phyloP scores from a whole-genome alignment of 805 yeast species.

The Tetrapisispora iriomotensis region DNA sequence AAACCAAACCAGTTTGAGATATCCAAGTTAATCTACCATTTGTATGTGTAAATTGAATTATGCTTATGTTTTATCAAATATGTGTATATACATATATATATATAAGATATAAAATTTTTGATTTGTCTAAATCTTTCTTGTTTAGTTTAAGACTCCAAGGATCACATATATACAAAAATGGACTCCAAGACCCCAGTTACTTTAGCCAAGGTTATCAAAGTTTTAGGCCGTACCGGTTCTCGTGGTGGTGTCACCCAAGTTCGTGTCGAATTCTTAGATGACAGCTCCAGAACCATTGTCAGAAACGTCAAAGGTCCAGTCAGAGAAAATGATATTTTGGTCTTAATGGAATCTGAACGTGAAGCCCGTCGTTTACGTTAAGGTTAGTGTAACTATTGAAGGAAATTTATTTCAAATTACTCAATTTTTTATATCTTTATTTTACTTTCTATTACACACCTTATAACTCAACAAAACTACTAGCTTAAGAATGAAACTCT shows the following conservation, averaged over 20 bases:
- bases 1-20: too few species aligned
- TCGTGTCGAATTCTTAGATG: slow-evolving; percentile 94
- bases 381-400: neutral
- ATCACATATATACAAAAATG: slow-evolving; percentile 4
- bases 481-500: neutral
- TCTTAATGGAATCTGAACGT: slow-evolving; percentile 99
- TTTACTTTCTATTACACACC: neutral
- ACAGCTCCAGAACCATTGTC: slow-evolving; percentile 89
- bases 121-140: neutral
- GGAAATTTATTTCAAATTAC: neutral
- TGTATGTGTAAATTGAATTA: too few species aligned
- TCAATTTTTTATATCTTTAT: neutral
- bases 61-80: neutral
- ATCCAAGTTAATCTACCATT: too few species aligned
- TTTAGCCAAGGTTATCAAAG: slow-evolving; percentile 98
- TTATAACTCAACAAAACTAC: neutral
- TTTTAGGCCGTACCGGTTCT: slow-evolving; percentile 99
- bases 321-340: slow-evolving; percentile 95
- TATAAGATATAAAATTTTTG: neutral
- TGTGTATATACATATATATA: neutral
- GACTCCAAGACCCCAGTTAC: slow-evolving; percentile 79
- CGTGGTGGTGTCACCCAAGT: slow-evolving; percentile 99
- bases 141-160: neutral
- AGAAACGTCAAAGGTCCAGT: slow-evolving; percentile 98
- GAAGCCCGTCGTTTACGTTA: slow-evolving; percentile 84